phyloP scores from a whole-genome alignment of 352 stramenopile species.

The Phytophthora hibernalis region DNA sequence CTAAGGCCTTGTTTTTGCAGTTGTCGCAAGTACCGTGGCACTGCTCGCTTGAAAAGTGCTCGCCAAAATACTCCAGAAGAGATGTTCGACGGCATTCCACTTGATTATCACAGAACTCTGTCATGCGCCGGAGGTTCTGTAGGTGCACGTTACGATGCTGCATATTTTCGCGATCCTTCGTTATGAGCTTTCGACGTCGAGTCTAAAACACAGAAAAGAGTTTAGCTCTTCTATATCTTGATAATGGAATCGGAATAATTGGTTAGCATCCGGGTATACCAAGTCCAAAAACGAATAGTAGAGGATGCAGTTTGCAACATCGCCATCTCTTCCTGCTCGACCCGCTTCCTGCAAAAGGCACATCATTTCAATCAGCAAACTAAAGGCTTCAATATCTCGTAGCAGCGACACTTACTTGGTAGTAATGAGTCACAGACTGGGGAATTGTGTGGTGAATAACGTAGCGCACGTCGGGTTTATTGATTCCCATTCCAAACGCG shows the following conservation, averaged over 20 bases:
- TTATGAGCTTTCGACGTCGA: slow-evolving; percentile 76
- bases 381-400: background rate
- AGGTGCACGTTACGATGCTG: slow-evolving; percentile 85
- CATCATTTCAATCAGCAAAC: background rate
- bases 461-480: slow-evolving; percentile 90
- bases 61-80: slow-evolving; percentile 89
- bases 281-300: slow-evolving; percentile 89
- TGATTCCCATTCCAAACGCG: slow-evolving; percentile 92
- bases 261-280: slow-evolving; percentile 38
- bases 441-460: slow-evolving; percentile 91
- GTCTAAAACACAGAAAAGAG: slow-evolving; percentile 42
- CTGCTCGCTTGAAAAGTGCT: slow-evolving; percentile 80
- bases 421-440: slow-evolving; percentile 91
- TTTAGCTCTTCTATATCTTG: background rate
- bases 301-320: slow-evolving; percentile 85
- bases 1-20: slow-evolving; percentile 82
- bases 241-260: background rate
- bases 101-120: slow-evolving; percentile 90
- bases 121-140: slow-evolving; percentile 84
- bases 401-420: slow-evolving; percentile 60
- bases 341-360: slow-evolving; percentile 73
- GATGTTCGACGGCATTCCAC: slow-evolving; percentile 85
- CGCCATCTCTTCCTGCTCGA: slow-evolving; percentile 81
- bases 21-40: slow-evolving; percentile 88
- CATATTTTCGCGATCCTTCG: slow-evolving; percentile 81